Conservation (phyloP, 2,329 filamentous ascomycete species). For the Pseudogymnoascus destructans region DNA sequence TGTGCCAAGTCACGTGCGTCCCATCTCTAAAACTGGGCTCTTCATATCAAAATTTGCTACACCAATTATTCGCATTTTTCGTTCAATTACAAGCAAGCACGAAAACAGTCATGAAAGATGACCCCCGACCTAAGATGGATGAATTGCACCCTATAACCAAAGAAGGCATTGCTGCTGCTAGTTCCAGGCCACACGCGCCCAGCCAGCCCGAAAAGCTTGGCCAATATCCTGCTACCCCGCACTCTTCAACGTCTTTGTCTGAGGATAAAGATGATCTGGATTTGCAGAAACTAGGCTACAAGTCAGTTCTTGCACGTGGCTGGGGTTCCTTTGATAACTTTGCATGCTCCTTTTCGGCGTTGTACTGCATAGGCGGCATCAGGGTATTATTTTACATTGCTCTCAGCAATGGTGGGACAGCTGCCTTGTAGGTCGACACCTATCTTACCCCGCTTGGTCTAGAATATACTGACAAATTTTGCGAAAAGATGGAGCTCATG, state of each 20-base stretch:
- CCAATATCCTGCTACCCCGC: neutral
- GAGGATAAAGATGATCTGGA: conserved; percentile 22
- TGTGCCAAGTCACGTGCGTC: neutral
- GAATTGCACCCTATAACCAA: neutral
- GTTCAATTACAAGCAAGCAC: neutral
- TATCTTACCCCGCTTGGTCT: neutral
- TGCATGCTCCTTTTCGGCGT: conserved; percentile 21
- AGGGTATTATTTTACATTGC: conserved; percentile 24
- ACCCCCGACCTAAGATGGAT: neutral
- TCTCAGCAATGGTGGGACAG: conserved; percentile 20
- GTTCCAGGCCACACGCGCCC: neutral
- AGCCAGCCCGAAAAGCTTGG: neutral
- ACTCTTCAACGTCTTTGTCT: neutral
- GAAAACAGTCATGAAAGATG: neutral
- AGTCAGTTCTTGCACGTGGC: conserved; percentile 20
- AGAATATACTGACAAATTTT: neutral
- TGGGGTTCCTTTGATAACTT: conserved; percentile 24
- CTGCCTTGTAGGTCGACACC: conserved; percentile 4
- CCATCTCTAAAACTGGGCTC: neutral
- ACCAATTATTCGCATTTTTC: neutral
- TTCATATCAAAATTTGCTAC: neutral
- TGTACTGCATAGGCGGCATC: conserved; percentile 23
- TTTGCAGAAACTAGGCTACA: conserved; percentile 21
- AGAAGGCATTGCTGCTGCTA: neutral
- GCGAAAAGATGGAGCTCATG: conserved; percentile 12